Evolutionary conservation across 805 yeast genomes (phyloP), one percentile per base, ranked within the genome.

Genomic region (Torulaspora microellipsoides): DNA sequence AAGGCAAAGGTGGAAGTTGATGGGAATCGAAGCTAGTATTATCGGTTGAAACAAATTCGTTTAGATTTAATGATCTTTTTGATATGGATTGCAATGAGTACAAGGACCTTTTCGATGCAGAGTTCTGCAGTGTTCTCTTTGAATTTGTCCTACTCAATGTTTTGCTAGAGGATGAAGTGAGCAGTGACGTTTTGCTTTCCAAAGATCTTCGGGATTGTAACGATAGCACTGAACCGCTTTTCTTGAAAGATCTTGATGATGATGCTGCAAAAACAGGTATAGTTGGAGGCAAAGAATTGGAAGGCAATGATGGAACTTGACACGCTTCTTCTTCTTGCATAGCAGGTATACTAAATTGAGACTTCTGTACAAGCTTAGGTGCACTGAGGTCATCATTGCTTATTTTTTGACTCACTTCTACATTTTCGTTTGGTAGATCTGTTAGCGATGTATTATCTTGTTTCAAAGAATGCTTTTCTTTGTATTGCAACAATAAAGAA

Each of bases 401-500:
- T 23, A 15, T 8, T 25, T 20, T 15, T 15, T 34, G 11, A 20
- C 10, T 20, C n/a, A 20, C 31, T 12, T 36, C 40, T 17, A 30
- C 40, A 15, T 36, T 4, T 8, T 36, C 36, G 12, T 12, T 12
- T 36, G 32, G n/a, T 36, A 23, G 5, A 14, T 15, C 29, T 20
- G 7, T 12, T 8, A 15, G 37, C 6, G 28, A 12, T 5, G 4
- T 10, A n/a, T 11, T 14, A 15, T 31, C 31, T n/a, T 43, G 46
- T 14, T 34, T 36, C 13, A 28, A 29, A 20, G 27, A 35, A 35
- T 84, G 91, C 44, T 82, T 86, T 53, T 83, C 83, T 52, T 95
- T 73, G 63, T 87, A 87, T 53, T 83, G 80, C 69, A 83, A 68
- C 47, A 87, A 69, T 38, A 88, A 65, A 51, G 84, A 81, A 64